Conservation (phyloP, 2,329 filamentous ascomycete species). For the Talaromyces sp. region DNA sequence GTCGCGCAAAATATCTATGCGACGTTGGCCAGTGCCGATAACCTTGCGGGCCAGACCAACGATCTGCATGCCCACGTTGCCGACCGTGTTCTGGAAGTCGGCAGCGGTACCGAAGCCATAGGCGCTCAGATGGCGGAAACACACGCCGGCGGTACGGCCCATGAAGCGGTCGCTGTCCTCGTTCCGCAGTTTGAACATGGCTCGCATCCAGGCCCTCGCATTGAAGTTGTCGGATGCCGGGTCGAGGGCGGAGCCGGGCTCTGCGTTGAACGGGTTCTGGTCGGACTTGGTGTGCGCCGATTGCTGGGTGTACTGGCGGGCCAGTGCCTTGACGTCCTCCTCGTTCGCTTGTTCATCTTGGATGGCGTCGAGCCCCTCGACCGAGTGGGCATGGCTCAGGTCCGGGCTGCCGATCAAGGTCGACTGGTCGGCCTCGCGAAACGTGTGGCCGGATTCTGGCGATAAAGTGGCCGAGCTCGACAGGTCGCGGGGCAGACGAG, state of each 20-base stretch:
- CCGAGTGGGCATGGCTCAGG: background rate
- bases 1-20: slow-evolving; percentile 57
- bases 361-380: background rate
- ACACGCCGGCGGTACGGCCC: slow-evolving; percentile 32
- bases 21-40: slow-evolving; percentile 33
- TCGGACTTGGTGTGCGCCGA: slow-evolving; percentile 3
- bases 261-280: slow-evolving; percentile 31
- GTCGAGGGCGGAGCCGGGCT: slow-evolving; percentile 33
- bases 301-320: slow-evolving; percentile 9
- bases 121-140: slow-evolving; percentile 40
- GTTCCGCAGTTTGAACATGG: slow-evolving; percentile 28
- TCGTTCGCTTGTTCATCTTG: background rate
- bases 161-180: slow-evolving; percentile 27
- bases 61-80: slow-evolving; percentile 31
- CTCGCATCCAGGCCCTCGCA: slow-evolving; percentile 41
- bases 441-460: background rate
- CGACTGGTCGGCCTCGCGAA: background rate
- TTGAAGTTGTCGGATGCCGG: slow-evolving; percentile 38
- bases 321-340: slow-evolving; percentile 2
- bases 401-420: background rate
- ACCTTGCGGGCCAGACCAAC: slow-evolving; percentile 27
- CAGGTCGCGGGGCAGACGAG: background rate
- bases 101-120: slow-evolving; percentile 39
- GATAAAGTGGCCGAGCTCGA: background rate
- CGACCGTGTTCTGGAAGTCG: slow-evolving; percentile 42